Evolutionary conservation across 148 eudicot species (phyloP).

Genomic region (Talinum fruticosum): DNA sequence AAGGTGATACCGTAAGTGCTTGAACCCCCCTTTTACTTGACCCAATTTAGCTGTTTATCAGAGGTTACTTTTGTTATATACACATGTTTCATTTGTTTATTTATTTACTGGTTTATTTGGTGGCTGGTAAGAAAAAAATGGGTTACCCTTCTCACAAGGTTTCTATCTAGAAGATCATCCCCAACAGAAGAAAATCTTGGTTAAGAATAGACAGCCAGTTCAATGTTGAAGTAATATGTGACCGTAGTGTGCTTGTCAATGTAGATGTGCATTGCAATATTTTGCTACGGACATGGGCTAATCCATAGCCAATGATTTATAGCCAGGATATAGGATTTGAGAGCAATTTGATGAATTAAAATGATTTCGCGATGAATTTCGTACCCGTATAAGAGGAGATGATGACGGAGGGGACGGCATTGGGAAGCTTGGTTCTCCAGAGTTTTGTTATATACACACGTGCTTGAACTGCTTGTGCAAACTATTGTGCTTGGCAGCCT

Average conservation of each 20-base stretch:
- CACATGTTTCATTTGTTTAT: no score
- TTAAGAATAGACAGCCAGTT: neutral
- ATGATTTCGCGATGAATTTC: neutral
- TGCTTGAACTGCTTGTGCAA: neutral
- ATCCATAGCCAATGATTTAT: no score
- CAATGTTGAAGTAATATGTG: no score
- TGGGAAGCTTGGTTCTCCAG: neutral
- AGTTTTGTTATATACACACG: neutral
- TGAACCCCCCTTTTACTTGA: neutral
- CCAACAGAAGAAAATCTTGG: neutral
- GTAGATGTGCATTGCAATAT: neutral
- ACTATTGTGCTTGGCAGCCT: neutral
- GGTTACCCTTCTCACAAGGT: neutral
- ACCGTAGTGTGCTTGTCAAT: neutral
- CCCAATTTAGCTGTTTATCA: no score
- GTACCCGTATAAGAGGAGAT: neutral
- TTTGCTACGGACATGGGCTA: neutral
- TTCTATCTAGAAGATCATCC: neutral
- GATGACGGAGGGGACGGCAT: neutral
- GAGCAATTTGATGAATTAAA: neutral
- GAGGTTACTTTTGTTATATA: neutral
- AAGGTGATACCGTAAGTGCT: conserved; percentile 91
- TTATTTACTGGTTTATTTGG: neutral
- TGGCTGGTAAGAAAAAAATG: neutral
- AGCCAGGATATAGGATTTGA: neutral